These are phyloP conservation scores for Graphilbum fragrans DNA, from an alignment of 2,329 filamentous ascomycete species.

Conservation along the genomic window DNA sequence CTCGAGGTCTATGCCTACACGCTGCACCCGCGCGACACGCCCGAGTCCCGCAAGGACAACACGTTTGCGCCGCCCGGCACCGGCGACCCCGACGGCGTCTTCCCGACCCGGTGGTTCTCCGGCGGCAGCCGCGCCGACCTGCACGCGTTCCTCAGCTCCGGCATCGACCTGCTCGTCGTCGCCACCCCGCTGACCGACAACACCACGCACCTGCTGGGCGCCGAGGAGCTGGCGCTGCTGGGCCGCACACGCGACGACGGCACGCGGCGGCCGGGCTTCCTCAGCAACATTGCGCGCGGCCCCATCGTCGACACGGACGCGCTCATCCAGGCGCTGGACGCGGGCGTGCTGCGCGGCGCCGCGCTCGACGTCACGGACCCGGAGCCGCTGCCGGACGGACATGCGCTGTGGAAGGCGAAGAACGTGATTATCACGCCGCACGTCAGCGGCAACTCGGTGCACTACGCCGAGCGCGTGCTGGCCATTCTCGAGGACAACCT, in stretches of 20 bases:
- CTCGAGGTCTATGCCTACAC: constrained; percentile 68
- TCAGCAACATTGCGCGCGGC: constrained; percentile 61
- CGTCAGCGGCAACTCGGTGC: constrained; percentile 28
- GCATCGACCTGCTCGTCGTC: constrained; percentile 41
- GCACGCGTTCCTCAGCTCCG: constrained; percentile 36
- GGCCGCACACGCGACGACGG: constrained; percentile 5
- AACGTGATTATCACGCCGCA: constrained; percentile 54
- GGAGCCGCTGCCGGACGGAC: constrained; percentile 58
- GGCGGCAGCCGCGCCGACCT: constrained; percentile 29
- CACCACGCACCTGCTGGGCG: constrained; percentile 38
- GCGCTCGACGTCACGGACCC: constrained; percentile 72
- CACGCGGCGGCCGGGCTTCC: constrained; percentile 36
- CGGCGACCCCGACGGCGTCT: constrained; percentile 34
- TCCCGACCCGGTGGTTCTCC: constrained; percentile 39
- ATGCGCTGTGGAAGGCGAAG: constrained; percentile 56
- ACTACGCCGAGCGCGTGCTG: constrained; percentile 27
- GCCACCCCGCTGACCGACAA: constrained; percentile 35
- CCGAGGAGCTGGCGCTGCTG: constrained; percentile 34
- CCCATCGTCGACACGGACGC: constrained; percentile 37
- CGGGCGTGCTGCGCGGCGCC: constrained; percentile 41
- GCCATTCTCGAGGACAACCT: constrained; percentile 31
- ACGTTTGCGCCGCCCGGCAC: constrained; percentile 59
- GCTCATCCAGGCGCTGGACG: constrained; percentile 47
- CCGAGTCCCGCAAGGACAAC: constrained; percentile 49
- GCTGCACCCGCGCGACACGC: constrained; percentile 53